phyloP scores from a whole-genome alignment of 257 asterid genomes.

The Jacaranda mimosifolia region DNA sequence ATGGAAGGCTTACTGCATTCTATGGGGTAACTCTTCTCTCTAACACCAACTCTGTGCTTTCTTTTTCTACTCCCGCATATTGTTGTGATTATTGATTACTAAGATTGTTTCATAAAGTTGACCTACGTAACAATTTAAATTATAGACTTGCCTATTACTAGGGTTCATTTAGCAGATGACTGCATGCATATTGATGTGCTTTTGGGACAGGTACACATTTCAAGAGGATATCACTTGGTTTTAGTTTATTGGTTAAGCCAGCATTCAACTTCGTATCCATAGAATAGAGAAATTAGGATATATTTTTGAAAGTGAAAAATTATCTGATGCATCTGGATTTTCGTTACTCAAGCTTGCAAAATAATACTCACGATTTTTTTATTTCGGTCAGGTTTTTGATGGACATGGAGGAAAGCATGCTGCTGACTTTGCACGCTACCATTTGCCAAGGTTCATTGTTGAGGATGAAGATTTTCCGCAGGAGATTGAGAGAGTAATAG shows the following conservation, averaged over 20 bases:
- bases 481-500: slow-evolving; percentile 73
- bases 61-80: neutral
- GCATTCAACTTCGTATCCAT: neutral
- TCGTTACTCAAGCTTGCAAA: slow-evolving; percentile 26
- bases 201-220: neutral
- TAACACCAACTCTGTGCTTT: neutral
- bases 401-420: slow-evolving; percentile 99
- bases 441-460: slow-evolving; percentile 80
- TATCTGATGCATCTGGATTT: neutral
- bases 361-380: neutral
- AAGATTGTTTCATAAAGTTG: neutral
- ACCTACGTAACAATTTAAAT: neutral
- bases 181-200: neutral
- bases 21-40: slow-evolving; percentile 78
- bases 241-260: too few relatives aligned
- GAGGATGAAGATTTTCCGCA: slow-evolving; percentile 77
- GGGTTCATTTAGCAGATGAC: neutral
- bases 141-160: neutral
- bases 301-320: neutral
- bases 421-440: slow-evolving; percentile 89
- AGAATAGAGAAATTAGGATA: neutral
- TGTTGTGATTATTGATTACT: neutral
- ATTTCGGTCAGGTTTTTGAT: slow-evolving; percentile 74
- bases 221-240: neutral
- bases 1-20: slow-evolving; percentile 67